Conservation (phyloP, 768 basidiomycete species). For the Hortiboletus flavorubellus region DNA sequence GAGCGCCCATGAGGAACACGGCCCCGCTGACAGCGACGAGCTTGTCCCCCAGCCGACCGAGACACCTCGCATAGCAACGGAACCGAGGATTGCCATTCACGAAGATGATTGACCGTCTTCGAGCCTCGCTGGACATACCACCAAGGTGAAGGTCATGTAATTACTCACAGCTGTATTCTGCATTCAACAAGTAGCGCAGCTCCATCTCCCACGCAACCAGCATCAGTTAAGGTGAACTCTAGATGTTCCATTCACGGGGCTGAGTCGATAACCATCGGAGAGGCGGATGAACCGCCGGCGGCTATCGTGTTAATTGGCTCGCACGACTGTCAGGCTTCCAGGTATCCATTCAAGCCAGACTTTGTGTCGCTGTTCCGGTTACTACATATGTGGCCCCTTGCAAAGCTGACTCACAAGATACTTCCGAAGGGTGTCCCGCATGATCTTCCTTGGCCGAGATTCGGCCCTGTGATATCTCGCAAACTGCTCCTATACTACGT, state of each 20-base stretch:
- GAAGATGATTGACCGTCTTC: conserved; percentile 43
- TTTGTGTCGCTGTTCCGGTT: too few relatives aligned
- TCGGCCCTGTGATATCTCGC: neutral
- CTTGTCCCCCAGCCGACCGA: conserved; percentile 2
- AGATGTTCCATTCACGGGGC: neutral
- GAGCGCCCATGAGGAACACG: conserved; percentile 1
- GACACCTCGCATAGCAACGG: conserved; percentile 28
- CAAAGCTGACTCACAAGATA: neutral
- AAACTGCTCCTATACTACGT: neutral
- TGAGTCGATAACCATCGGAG: neutral
- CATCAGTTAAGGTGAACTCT: neutral
- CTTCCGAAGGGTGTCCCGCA: neutral
- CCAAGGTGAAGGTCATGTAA: conserved; percentile 8
- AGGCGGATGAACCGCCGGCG: neutral
- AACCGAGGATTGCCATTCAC: conserved; percentile 44
- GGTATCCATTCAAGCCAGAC: neutral
- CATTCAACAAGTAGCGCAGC: conserved; percentile 4
- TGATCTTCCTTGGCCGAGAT: neutral
- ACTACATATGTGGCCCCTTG: neutral
- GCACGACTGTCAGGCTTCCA: neutral
- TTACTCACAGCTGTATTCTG: neutral
- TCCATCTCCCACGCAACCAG: neutral
- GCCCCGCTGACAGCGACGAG: neutral
- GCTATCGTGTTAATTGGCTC: neutral
- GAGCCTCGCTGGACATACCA: neutral